A percentile compares a stretch with the other conserved stretches of the same genome.
phyloP scores from a whole-genome alignment of 208 protist genomes.

The Leishmania arabica region DNA sequence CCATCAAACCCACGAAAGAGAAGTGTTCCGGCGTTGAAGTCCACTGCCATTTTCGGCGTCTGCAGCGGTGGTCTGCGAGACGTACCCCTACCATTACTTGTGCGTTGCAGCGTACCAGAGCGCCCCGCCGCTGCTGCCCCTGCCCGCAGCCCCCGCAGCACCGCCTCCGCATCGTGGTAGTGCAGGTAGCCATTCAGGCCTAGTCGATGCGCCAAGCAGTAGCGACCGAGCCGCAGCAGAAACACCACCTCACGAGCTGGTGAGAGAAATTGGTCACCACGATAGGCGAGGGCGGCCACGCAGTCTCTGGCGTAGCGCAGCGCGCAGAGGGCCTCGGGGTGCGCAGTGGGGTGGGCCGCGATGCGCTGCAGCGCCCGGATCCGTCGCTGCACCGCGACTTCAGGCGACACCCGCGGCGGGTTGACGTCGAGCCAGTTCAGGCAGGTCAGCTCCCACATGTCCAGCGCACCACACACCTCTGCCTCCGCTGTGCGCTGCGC shows the following conservation, averaged over 20 bases:
- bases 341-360: constrained; percentile 50
- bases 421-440: constrained; percentile 56
- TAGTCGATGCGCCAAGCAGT: constrained; percentile 54
- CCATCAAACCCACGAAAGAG: constrained; percentile 65
- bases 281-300: constrained; percentile 43
- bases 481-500: constrained; percentile 23
- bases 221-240: constrained; percentile 55
- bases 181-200: constrained; percentile 49
- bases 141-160: constrained; percentile 39
- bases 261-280: constrained; percentile 46
- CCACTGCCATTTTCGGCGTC: constrained; percentile 44
- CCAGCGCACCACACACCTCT: constrained; percentile 36
- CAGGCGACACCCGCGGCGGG: constrained; percentile 14
- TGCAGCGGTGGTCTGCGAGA: background rate
- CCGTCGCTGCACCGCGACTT: constrained; percentile 25
- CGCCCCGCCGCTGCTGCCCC: constrained; percentile 8
- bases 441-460: constrained; percentile 67
- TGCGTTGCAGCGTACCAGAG: background rate
- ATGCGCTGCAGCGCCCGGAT: constrained; percentile 40
- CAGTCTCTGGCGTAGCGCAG: constrained; percentile 57
- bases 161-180: constrained; percentile 45
- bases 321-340: constrained; percentile 58
- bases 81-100: background rate
- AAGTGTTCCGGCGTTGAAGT: constrained; percentile 81
- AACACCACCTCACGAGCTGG: constrained; percentile 47